These are phyloP conservation scores for Cystobasidiaceae sp. DNA, from an alignment of 1,284 basidiomycete genomes.

Conservation along the genomic window DNA sequence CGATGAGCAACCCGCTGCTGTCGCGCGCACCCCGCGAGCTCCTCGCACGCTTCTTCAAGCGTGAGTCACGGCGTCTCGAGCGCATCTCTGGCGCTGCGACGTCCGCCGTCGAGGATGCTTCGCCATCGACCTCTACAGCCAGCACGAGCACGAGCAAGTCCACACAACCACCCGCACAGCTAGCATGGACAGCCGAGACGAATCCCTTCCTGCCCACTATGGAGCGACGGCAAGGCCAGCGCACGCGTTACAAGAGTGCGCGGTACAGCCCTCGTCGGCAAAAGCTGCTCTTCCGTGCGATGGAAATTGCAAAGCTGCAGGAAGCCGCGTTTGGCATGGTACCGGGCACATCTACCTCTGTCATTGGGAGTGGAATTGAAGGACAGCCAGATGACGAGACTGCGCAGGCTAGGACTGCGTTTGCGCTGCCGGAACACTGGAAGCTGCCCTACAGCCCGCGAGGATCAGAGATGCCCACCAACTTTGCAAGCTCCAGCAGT, in stretches of 20 bases:
- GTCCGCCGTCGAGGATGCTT: neutral
- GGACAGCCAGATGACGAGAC: no score
- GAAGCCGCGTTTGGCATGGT: neutral
- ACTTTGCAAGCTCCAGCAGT: no score
- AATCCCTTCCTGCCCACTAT: neutral
- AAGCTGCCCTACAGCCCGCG: no score
- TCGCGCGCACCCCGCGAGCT: neutral
- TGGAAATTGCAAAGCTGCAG: neutral
- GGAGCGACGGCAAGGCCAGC: neutral
- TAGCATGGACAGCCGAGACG: neutral
- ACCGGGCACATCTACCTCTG: neutral
- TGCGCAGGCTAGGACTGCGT: no score
- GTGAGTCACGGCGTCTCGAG: neutral
- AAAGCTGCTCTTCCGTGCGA: neutral
- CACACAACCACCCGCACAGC: neutral
- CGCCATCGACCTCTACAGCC: neutral
- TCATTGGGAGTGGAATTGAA: neutral
- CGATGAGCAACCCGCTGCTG: neutral
- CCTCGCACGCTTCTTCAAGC: neutral
- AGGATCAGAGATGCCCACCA: no score
- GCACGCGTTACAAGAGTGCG: neutral
- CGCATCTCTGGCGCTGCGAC: neutral
- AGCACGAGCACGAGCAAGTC: no score
- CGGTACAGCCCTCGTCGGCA: neutral
- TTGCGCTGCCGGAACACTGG: no score